Evolutionary conservation across 208 protist species (phyloP), one percentile per base, ranked within the genome.

Genomic region (Acanthamoeba sp.): DNA sequence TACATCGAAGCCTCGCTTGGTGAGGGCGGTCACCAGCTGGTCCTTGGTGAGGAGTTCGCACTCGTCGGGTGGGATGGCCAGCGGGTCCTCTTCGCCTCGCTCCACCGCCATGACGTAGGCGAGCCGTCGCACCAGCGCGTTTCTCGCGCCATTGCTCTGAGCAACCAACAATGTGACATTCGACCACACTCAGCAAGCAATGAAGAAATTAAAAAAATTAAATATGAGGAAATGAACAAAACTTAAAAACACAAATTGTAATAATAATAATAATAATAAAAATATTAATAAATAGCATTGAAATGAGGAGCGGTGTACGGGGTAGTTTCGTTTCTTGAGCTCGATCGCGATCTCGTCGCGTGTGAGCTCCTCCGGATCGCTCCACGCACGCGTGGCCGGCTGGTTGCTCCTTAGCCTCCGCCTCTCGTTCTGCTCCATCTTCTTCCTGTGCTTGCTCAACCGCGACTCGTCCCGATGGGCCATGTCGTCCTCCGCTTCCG

Each of bases 271-370:
- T n/a, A n/a, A n/a, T n/a, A n/a, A n/a, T n/a, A n/a, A n/a, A n/a
- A n/a, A 50, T 18, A 50, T 50, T 9, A 50, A 9, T 18, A 9
- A 50, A 1, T 9, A 50, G 7, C n/a, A n/a, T n/a, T n/a, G n/a
- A n/a, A n/a, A n/a, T n/a, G n/a, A n/a, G n/a, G n/a, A 69, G 62
- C 62, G 29, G 16, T 45, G 24, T 87, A 87, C 78, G 29, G 48
- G 78, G 24, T 87, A 87, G 78, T 59, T 36, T 52, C 78, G 78
- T 29, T 87, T 87, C 78, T 87, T 87, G 78, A 87, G 78, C 59
- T 87, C 78, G 40, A 87, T 9, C 18, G 18, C 22, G 78, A 87
- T 87, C 45, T 87, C 78, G 48, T 87, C 78, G 24, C 78, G 78
- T 12, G 78, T 59, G 40, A 87, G 78, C 34, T 87, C 78, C 29